Percentiles rank a stretch among this genome's conserved stretches.
These are phyloP conservation scores for Rugosomyces carneus DNA, from an alignment of 1,284 basidiomycete genomes.

Conservation along the genomic window DNA sequence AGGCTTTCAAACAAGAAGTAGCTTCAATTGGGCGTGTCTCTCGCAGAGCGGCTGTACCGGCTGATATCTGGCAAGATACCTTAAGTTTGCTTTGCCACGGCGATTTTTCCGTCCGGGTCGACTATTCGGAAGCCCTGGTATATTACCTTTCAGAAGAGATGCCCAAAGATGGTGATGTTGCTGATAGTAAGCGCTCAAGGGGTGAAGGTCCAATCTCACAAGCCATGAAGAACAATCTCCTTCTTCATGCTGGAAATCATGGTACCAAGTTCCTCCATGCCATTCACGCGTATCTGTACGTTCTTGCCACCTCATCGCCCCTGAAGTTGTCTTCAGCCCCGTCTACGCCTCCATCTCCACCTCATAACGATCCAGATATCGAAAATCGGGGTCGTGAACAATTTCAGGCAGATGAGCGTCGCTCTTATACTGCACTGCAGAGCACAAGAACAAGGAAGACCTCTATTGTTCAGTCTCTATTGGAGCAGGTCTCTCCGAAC, in stretches of 20 bases:
- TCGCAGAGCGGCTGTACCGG: conserved; percentile 67
- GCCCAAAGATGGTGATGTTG: conserved; percentile 48
- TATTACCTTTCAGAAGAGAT: conserved; percentile 75
- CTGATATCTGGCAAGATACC: conserved; percentile 87
- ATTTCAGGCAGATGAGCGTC: conserved; percentile 35
- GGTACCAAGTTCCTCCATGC: conserved; percentile 71
- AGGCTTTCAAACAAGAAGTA: conserved; percentile 19
- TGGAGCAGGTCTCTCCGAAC: conserved; percentile 41
- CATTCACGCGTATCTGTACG: conserved; percentile 72
- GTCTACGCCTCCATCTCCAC: conserved; percentile 34
- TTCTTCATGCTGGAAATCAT: conserved; percentile 56
- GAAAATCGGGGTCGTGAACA: conserved; percentile 18
- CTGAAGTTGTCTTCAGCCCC: conserved; percentile 42
- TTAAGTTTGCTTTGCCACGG: conserved; percentile 76
- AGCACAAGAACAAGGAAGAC: conserved; percentile 48
- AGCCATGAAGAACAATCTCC: conserved; percentile 36
- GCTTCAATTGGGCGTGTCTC: conserved; percentile 29
- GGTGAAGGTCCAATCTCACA: conserved; percentile 43
- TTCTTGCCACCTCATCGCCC: conserved; percentile 64
- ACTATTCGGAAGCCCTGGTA: conserved; percentile 68
- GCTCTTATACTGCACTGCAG: conserved; percentile 38
- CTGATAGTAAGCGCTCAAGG: conserved; percentile 37
- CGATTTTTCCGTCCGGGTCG: conserved; percentile 67
- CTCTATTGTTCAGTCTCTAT: conserved; percentile 44
- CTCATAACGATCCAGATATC: conserved; percentile 21